Percentiles rank a stretch among this genome's conserved stretches.
phyloP scores from a whole-genome alignment of 2,329 filamentous ascomycete species.

The Tolypocladium cylindrosporum region DNA sequence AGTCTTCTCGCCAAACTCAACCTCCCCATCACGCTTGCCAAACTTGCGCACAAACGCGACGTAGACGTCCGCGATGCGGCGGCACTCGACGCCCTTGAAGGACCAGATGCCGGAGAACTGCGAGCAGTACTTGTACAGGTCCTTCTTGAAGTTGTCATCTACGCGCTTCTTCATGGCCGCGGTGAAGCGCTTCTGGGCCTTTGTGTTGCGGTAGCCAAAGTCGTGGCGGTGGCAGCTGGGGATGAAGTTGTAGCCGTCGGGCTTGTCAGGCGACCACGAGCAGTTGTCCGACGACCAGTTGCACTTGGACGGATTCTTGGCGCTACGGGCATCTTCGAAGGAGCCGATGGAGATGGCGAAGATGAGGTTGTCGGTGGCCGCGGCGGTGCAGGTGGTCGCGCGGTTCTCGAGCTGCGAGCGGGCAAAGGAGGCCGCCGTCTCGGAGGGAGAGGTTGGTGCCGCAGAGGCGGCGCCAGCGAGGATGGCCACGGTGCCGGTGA shows the following conservation, averaged over 20 bases:
- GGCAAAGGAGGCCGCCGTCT: background rate
- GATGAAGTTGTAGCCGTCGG: constrained; percentile 14
- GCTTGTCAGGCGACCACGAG: constrained; percentile 13
- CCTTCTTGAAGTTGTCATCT: constrained; percentile 29
- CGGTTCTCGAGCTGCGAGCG: background rate
- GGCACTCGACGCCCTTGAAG: constrained; percentile 6
- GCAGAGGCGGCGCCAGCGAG: background rate
- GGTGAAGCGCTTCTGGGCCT: constrained; percentile 29
- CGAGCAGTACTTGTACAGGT: constrained; percentile 14
- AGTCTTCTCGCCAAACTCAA: background rate
- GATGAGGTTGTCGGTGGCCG: constrained; percentile 9
- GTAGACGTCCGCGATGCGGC: constrained; percentile 11
- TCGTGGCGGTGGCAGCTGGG: constrained; percentile 13
- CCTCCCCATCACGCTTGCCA: constrained; percentile 6
- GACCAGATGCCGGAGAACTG: constrained; percentile 2
- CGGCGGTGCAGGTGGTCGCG: background rate
- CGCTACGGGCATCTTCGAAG: constrained; percentile 10
- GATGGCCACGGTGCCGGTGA: background rate
- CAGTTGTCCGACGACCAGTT: constrained; percentile 15
- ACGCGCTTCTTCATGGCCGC: constrained; percentile 21
- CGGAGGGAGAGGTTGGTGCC: background rate
- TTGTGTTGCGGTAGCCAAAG: constrained; percentile 19
- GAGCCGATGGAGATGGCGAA: constrained; percentile 1
- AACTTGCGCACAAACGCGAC: constrained; percentile 9
- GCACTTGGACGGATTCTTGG: constrained; percentile 14